These are phyloP conservation scores for Ephemerocybe angulata DNA, from an alignment of 768 basidiomycete genomes.

Conservation along the genomic window DNA sequence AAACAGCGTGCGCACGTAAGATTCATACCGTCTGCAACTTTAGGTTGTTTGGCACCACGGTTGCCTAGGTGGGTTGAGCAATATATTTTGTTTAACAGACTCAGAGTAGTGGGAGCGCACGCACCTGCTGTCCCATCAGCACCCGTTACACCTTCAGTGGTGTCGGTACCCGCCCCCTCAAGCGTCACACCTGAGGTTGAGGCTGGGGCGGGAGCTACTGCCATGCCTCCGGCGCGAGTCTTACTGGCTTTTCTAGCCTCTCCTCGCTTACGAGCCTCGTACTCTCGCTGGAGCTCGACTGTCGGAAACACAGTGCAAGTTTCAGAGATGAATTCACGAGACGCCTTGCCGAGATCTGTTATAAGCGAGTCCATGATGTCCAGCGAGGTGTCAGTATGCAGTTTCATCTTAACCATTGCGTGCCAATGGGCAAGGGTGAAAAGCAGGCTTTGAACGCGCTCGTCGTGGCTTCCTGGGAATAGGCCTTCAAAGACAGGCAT, in stretches of 20 bases:
- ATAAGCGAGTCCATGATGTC: constrained; percentile 22
- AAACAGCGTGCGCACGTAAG: not conserved
- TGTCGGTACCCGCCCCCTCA: too few species aligned
- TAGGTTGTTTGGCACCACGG: too few species aligned
- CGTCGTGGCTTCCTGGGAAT: constrained; percentile 20
- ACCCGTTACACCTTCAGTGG: too few species aligned
- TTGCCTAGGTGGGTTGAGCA: too few species aligned
- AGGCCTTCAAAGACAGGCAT: constrained; percentile 37
- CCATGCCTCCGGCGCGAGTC: not conserved
- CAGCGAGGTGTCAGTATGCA: constrained; percentile 27
- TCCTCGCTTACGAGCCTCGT: constrained; percentile 23
- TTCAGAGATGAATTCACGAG: constrained; percentile 27
- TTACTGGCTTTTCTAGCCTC: not conserved
- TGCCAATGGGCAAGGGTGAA: constrained; percentile 31
- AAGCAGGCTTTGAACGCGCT: constrained; percentile 20
- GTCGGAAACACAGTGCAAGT: constrained; percentile 27
- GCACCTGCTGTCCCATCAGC: too few species aligned
- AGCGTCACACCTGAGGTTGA: not conserved
- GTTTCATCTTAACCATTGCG: constrained; percentile 27
- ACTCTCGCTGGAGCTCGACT: constrained; percentile 36
- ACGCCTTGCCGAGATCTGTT: constrained; percentile 21
- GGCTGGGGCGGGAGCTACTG: not conserved
- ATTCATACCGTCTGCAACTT: not conserved
- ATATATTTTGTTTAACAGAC: too few species aligned
- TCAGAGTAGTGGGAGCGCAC: too few species aligned